Conservation (phyloP, 1,284 basidiomycete species). For the Xerocomus subilludens region DNA sequence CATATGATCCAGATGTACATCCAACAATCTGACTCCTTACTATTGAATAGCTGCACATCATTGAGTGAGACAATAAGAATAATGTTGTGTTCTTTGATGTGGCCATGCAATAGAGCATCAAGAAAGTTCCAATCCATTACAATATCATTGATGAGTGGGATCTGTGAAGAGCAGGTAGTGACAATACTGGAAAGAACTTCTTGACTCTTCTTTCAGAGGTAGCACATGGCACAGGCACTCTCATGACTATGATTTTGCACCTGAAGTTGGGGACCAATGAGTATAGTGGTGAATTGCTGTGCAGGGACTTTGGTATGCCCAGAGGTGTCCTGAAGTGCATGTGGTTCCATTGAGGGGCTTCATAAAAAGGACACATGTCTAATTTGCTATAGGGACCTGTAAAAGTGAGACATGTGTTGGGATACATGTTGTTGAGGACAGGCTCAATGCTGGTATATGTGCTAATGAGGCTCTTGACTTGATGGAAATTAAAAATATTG, state of each 20-base stretch:
- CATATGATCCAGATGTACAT: constrained; percentile 25
- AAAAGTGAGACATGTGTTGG: constrained; percentile 16
- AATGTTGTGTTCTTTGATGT: constrained; percentile 9
- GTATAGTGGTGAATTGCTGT: background rate
- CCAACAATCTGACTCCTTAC: constrained; percentile 25
- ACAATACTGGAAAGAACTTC: background rate
- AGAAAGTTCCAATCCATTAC: constrained; percentile 27
- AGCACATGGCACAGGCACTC: background rate
- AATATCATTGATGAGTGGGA: constrained; percentile 13
- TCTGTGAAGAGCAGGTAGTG: background rate
- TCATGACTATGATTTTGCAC: too few species aligned
- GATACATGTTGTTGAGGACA: constrained; percentile 24
- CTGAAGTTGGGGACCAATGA: background rate
- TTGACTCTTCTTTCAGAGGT: background rate
- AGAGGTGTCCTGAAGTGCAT: background rate
- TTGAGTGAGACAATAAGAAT: constrained; percentile 16
- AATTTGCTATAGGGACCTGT: constrained; percentile 4
- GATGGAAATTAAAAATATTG: background rate
- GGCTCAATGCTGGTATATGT: background rate
- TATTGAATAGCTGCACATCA: background rate
- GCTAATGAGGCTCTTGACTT: constrained; percentile 8
- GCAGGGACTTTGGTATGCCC: background rate
- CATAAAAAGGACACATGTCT: background rate
- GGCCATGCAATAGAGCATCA: background rate
- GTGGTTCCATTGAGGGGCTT: background rate